These are phyloP conservation scores for Calvatia gigantea DNA, from an alignment of 768 basidiomycete genomes.

Conservation along the genomic window DNA sequence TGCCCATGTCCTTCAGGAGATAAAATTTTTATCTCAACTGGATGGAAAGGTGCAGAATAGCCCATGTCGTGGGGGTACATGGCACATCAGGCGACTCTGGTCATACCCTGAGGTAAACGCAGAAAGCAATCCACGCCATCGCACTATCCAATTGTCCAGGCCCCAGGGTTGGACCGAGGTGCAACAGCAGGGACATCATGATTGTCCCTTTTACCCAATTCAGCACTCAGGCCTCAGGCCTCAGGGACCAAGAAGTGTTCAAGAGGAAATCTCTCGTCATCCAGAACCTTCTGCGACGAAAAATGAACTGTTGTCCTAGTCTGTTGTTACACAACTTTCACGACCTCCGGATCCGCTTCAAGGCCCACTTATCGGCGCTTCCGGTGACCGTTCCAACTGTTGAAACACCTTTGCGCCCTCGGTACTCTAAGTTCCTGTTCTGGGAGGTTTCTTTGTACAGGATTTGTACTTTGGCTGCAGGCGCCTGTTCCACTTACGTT, in stretches of 20 bases:
- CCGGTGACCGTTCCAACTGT: not conserved
- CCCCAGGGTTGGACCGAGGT: too few relatives aligned
- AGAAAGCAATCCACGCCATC: too few relatives aligned
- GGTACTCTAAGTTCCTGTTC: not conserved
- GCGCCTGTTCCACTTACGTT: not conserved
- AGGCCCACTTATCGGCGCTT: not conserved
- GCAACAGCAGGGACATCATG: not conserved
- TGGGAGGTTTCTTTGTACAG: not conserved
- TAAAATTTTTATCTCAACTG: not conserved
- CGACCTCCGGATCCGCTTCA: not conserved
- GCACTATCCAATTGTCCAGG: too few relatives aligned
- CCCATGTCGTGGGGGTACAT: not conserved
- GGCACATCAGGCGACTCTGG: not conserved
- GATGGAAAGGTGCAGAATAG: not conserved
- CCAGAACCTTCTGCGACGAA: not conserved
- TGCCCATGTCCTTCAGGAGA: slow-evolving; percentile 14
- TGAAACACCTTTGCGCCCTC: not conserved
- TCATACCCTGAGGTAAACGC: too few relatives aligned
- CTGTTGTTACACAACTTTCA: not conserved
- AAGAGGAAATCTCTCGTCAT: not conserved
- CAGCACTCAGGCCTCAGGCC: not conserved
- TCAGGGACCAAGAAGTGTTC: not conserved
- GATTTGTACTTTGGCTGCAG: not conserved
- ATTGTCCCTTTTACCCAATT: not conserved
- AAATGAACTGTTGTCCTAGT: not conserved